Conservation (phyloP, 2,329 filamentous ascomycete species). For the Lojkania enalia region DNA sequence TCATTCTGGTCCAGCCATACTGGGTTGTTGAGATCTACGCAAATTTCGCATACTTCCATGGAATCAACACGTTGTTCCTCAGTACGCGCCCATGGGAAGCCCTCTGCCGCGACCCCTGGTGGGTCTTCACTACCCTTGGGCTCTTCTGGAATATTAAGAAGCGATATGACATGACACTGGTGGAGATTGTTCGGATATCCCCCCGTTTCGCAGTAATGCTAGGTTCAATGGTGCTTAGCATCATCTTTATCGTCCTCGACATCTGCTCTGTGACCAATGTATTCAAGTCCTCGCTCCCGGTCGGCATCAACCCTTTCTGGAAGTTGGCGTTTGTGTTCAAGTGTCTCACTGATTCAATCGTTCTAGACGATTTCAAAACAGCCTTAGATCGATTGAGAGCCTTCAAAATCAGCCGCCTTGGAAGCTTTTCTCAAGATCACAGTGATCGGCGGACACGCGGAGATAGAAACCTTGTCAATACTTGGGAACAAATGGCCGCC, state of each 20-base stretch:
- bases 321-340: conserved; percentile 68
- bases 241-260: conserved; percentile 65
- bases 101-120: conserved; percentile 67
- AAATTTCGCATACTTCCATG: conserved; percentile 67
- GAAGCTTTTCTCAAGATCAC: conserved; percentile 41
- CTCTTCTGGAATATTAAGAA: conserved; percentile 66
- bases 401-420: conserved; percentile 48
- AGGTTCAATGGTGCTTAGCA: conserved; percentile 61
- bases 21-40: conserved; percentile 68
- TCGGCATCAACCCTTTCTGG: conserved; percentile 69
- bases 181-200: conserved; percentile 62
- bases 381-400: conserved; percentile 52
- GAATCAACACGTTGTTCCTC: conserved; percentile 56
- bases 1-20: conserved; percentile 63
- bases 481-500: conserved; percentile 40
- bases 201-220: conserved; percentile 68
- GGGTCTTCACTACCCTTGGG: conserved; percentile 64
- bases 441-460: conserved; percentile 39
- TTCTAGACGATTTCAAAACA: conserved; percentile 71
- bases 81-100: conserved; percentile 63
- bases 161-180: conserved; percentile 61
- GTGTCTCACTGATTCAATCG: conserved; percentile 67
- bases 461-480: conserved; percentile 33
- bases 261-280: conserved; percentile 61
- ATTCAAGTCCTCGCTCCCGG: conserved; percentile 45